phyloP scores from a whole-genome alignment of 2,329 filamentous ascomycete genomes.

The Fragosphaeria purpurea region DNA sequence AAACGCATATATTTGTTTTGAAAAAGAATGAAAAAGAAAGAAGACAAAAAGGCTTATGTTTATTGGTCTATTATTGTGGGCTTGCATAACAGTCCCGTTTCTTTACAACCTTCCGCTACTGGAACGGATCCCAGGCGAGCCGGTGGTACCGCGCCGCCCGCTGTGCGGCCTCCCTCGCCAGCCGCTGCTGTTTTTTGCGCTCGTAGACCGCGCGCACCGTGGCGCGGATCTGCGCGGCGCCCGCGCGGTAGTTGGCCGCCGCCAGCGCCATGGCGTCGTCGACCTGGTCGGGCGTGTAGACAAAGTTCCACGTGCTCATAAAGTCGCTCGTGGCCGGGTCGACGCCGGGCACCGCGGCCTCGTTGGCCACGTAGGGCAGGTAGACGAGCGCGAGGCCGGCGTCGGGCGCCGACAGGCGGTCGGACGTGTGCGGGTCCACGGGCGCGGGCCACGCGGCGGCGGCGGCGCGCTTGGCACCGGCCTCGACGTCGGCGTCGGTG shows the following conservation, averaged over 20 bases:
- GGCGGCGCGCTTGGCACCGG: not conserved
- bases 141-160: conserved; percentile 32
- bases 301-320: conserved; percentile 95
- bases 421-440: conserved; percentile 53
- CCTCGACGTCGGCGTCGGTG: conserved; percentile 33
- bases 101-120: too few relatives aligned
- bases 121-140: conserved; percentile 59
- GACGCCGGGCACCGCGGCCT: conserved; percentile 60
- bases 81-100: too few relatives aligned
- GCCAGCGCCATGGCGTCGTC: conserved; percentile 76
- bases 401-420: conserved; percentile 61
- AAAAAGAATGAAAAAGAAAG: not conserved
- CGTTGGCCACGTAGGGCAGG: conserved; percentile 78
- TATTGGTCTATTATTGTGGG: conserved; percentile 6
- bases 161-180: conserved; percentile 32
- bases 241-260: conserved; percentile 76
- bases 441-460: conserved; percentile 20
- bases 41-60: conserved; percentile 2
- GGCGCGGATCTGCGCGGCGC: conserved; percentile 63
- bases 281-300: conserved; percentile 85
- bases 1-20: too few relatives aligned
- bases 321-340: conserved; percentile 77
- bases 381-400: conserved; percentile 87
- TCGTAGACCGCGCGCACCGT: conserved; percentile 87
- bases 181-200: conserved; percentile 64